phyloP scores from a whole-genome alignment of 441 rosid species.

The Adansonia gregorii region DNA sequence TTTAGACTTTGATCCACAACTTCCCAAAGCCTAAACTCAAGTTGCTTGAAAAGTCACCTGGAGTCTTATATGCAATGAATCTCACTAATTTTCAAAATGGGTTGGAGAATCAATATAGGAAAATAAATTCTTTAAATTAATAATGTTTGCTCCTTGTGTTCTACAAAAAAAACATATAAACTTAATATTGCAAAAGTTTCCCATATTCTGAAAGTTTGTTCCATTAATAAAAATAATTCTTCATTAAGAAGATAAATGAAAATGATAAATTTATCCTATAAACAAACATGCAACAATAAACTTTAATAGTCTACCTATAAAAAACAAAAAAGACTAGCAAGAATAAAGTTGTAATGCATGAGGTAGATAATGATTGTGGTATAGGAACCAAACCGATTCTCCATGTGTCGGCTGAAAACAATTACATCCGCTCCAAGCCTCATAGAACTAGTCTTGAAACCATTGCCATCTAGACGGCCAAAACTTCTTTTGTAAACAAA shows the following conservation, averaged over 20 bases:
- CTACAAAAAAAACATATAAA: neutral
- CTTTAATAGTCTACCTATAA: neutral
- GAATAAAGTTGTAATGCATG: conserved; percentile 20
- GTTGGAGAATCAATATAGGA: neutral
- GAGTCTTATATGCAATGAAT: neutral
- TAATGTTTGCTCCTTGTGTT: neutral
- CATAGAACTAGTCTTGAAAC: conserved; percentile 99
- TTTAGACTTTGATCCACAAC: neutral
- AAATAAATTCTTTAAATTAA: conserved; percentile 1
- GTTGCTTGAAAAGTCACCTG: neutral
- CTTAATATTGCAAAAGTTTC: conserved; percentile 2
- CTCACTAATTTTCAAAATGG: neutral
- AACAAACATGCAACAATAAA: conserved; percentile 11
- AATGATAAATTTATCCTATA: conserved; percentile 22
- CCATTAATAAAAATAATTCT: neutral
- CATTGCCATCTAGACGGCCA: conserved; percentile 87
- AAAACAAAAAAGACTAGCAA: neutral
- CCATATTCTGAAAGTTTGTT: neutral
- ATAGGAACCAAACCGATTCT: conserved; percentile 56
- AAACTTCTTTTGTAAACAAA: conserved; percentile 32
- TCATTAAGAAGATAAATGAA: neutral
- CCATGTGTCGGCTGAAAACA: conserved; percentile 77
- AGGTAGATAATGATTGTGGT: conserved; percentile 1
- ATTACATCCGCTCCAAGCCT: conserved; percentile 96
- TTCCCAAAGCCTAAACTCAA: neutral